Percentiles rank a stretch among this genome's conserved stretches.
Conservation (phyloP, 805 yeast species). For the Candida easanensis region DNA sequence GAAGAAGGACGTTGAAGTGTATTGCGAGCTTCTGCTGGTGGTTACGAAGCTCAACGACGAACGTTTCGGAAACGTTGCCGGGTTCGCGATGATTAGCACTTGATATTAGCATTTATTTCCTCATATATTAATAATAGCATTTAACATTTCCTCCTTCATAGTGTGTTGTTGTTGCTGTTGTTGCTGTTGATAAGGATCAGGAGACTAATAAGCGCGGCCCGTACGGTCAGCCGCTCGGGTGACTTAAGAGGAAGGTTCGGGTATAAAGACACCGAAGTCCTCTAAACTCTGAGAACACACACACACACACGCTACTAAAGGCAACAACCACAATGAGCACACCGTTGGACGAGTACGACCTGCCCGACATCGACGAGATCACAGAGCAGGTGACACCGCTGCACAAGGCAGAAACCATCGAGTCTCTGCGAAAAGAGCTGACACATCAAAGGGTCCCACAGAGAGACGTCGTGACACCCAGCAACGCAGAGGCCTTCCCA, state of each 20-base stretch:
- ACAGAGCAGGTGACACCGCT: slow-evolving; percentile 6
- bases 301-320: no score
- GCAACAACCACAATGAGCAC: slow-evolving; percentile 2
- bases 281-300: no score
- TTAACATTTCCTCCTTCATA: not conserved
- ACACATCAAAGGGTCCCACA: slow-evolving; percentile 5
- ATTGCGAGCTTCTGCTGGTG: slow-evolving; percentile 61
- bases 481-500: slow-evolving; percentile 42
- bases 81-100: slow-evolving; percentile 67
- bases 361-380: slow-evolving; percentile 17
- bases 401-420: slow-evolving; percentile 8
- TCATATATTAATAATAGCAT: not conserved
- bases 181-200: not conserved
- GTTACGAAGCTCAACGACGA: slow-evolving; percentile 63
- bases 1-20: slow-evolving; percentile 49
- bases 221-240: not conserved
- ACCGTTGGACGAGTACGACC: slow-evolving; percentile 9
- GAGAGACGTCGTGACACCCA: slow-evolving; percentile 13
- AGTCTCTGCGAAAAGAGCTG: slow-evolving; percentile 6
- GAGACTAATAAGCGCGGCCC: not conserved
- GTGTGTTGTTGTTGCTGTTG: not conserved
- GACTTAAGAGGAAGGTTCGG: not conserved
- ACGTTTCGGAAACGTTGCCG: slow-evolving; percentile 71
- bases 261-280: not conserved
- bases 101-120: not conserved